Base-by-base conservation (phyloP, 345 rosid genomes). In the Cochlearia excelsa region DNA sequence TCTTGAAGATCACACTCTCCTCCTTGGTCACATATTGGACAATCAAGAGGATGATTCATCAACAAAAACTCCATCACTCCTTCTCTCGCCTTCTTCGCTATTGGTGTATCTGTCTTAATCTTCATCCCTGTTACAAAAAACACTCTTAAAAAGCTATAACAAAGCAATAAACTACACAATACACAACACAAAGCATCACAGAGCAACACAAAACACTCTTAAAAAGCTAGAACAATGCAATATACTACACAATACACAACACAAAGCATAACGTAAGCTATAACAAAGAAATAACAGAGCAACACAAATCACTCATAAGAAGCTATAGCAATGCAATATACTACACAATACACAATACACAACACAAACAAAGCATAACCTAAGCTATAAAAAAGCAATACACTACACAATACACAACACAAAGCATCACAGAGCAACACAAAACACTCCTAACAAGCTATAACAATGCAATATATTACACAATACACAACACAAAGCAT, bases 1-100 rank as follows among this genome's bases (percentile, higher is more conserved):
- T 93, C 99, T 67, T 93, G 99, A 57, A 93, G 96, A 80, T 93
- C 99, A 71, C 99, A 89, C 53, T 93, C 99, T 62, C 97, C 99
- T 65, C 99, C 99, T 68, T 89, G 99, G 67, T 89, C 99, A 72
- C 99, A 93, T 9, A 89, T 93, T 50, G 99, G 99, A 41, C 99
- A 93, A 77, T 93, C 99, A 56, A 93, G 48, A 8, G 99, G 99
- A 76, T 87, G 99, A 59, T 93, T 93, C 97, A 93, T 93, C 71
- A 93, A 75, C 82, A 93, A 64, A 46, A 90, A 93, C 37, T 93
- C 97, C 99, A 93, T 90, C 73, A 90, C 97, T 64, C 99, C 99
- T 69, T 94, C 99, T 26, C 99, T 74, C 6, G 97, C 97, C 75
- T 87, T 94, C 83, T 94, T 90, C 4, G 99, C 99, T 33, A 94